These are phyloP conservation scores for Verticillium klebahnii DNA, from an alignment of 2,329 filamentous ascomycete species.

Conservation along the genomic window DNA sequence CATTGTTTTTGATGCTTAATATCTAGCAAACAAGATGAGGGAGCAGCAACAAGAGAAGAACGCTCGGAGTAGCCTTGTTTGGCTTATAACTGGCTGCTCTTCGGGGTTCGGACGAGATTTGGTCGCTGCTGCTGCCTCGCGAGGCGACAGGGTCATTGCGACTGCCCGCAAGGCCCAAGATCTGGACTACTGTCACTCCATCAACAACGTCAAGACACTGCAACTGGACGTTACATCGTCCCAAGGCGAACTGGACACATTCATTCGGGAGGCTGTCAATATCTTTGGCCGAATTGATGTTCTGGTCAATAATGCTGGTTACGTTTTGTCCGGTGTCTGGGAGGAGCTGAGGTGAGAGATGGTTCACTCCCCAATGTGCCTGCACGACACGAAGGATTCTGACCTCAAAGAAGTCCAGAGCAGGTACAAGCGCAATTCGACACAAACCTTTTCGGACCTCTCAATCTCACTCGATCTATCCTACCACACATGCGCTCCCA, in stretches of 20 bases:
- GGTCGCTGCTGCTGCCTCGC: neutral
- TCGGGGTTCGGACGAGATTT: neutral
- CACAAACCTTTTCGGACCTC: conserved; percentile 31
- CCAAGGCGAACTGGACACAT: neutral
- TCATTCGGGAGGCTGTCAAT: neutral
- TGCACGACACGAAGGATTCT: neutral
- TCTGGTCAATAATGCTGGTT: conserved; percentile 4
- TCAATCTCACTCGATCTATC: conserved; percentile 28
- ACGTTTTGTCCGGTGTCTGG: conserved; percentile 1
- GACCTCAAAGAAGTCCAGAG: conserved; percentile 12
- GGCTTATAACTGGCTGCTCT: conserved; percentile 1
- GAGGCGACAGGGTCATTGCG: neutral
- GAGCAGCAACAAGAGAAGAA: too few species aligned
- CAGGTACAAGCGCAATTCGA: conserved; percentile 19
- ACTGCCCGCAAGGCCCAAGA: neutral
- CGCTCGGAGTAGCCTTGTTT: neutral
- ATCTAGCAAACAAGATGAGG: too few species aligned
- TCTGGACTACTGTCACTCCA: neutral
- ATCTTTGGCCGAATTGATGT: conserved; percentile 1
- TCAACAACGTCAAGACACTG: neutral
- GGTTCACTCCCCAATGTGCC: neutral
- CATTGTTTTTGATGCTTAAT: too few species aligned
- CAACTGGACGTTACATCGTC: neutral
- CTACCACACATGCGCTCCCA: conserved; percentile 25
- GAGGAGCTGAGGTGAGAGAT: conserved; percentile 1